Percentiles rank a stretch among this genome's conserved stretches.
Evolutionary conservation across 2,329 filamentous ascomycete species (phyloP).

Genomic region (Xylariaceae sp.): DNA sequence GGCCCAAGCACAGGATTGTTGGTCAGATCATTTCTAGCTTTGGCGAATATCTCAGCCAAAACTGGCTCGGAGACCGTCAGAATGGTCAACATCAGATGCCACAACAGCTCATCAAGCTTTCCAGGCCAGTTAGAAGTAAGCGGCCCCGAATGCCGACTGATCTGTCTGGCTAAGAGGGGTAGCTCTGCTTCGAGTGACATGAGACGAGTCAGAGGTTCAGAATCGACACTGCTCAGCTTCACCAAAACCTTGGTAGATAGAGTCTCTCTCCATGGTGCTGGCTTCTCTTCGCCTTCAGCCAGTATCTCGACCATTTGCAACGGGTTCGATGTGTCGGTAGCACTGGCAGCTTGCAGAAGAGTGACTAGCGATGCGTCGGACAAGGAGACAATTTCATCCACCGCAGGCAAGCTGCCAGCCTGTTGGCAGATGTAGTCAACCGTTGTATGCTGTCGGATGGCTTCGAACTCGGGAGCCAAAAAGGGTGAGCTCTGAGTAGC

Average conservation of each 20-base stretch:
- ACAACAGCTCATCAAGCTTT: slow-evolving; percentile 46
- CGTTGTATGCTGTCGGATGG: slow-evolving; percentile 48
- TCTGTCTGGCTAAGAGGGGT: slow-evolving; percentile 52
- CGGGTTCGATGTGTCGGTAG: slow-evolving; percentile 34
- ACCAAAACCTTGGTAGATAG: slow-evolving; percentile 50
- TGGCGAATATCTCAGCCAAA: slow-evolving; percentile 28
- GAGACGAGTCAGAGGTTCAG: slow-evolving; percentile 55
- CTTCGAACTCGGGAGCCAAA: slow-evolving; percentile 52
- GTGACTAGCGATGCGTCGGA: slow-evolving; percentile 41
- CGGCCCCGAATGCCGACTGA: slow-evolving; percentile 46
- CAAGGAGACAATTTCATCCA: slow-evolving; percentile 42
- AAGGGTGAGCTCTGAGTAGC: slow-evolving; percentile 40
- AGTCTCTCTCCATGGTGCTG: slow-evolving; percentile 37
- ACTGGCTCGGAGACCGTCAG: slow-evolving; percentile 37
- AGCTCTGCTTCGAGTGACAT: slow-evolving; percentile 61
- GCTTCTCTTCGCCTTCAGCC: slow-evolving; percentile 26
- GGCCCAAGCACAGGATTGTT: slow-evolving; percentile 12
- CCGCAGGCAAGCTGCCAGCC: slow-evolving; percentile 22
- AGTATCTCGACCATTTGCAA: slow-evolving; percentile 47
- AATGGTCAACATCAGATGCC: slow-evolving; percentile 40
- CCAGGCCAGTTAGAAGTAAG: slow-evolving; percentile 46
- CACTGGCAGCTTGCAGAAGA: slow-evolving; percentile 41
- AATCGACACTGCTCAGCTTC: slow-evolving; percentile 47
- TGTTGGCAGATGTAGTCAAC: slow-evolving; percentile 34
- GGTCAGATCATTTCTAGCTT: slow-evolving; percentile 24